Evolutionary conservation across 495 filamentous ascomycete genomes (phyloP), one percentile per base, ranked within the genome.

Genomic region (Glonium stellatum): DNA sequence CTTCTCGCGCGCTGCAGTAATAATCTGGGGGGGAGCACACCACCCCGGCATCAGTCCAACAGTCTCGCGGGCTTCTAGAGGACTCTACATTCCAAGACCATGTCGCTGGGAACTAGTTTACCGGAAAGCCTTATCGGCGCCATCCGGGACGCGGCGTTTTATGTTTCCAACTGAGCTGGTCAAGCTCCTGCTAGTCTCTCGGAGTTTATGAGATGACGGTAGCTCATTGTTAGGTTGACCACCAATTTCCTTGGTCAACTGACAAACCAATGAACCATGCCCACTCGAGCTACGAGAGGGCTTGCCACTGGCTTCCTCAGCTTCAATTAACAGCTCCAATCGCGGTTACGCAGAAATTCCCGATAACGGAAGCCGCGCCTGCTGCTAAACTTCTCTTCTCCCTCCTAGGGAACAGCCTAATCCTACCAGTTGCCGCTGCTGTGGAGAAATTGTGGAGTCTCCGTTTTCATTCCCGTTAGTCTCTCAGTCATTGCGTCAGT

Each of bases 31-130:
- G 15, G 48, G 25, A 51, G 48, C 48, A 51, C 19, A 51, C 25
- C 48, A 51, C 25, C 48, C 48, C 23, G 48, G 48, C 48, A 18
- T 23, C 48, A 51, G 22, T 37, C 18, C 15, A 23, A 6, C 22
- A 36, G 52, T 11, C 19, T 18, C 25, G 25, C 25, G 18, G 34
- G 31, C 19, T 42, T 55, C 52, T 18, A 37, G 23, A 37, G 18
- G 15, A n/a, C 25, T 37, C 19, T 31, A 44, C 18, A 61, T 67
- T 63, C 64, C 64, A 60, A 63, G 37, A 60, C 64, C 64, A 67
- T 67, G 64, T 67, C 64, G 48, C 39, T 60, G 64, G 64, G 37
- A 59, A 62, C 50, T 50, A 60, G 60, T 57, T 42, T 54, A 47
- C 51, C 41, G 48, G 39, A 47, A 31, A 58, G 44, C 44, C 60